Evolutionary conservation across 257 asterid genomes (phyloP), one percentile per base, ranked within the genome.

Genomic region (Petunia secreta): DNA sequence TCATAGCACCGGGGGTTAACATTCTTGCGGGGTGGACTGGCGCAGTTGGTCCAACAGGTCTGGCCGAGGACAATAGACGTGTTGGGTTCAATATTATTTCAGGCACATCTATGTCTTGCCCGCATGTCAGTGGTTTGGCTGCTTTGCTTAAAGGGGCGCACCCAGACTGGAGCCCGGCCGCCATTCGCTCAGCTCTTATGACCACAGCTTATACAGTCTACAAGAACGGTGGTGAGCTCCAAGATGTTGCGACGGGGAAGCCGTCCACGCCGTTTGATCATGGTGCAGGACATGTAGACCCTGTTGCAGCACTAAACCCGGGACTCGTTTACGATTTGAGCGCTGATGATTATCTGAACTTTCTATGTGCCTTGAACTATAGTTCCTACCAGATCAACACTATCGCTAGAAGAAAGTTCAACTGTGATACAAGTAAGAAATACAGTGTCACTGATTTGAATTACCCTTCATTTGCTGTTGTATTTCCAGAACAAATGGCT

Each of bases 61-160:
- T 88, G 71, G 83, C 75, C 41, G 79, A 74, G 80, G 94, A 90
- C 83, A 65, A 82, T 0, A 78, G 92, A 79, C 86, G 50, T 62
- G 80, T 89, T 41, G 78, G 55, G n/a, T 90, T 86, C 89, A 90
- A 90, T 82, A 88, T 90, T 81, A 76, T 90, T 82, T 88, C 94
- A 4, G 92, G 94, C 8, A 90, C 94, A 37, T 90, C 94, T 57
- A 90, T 90, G 94, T 90, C 94, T 37, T 88, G 92, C 81, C 94
- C 94, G 4, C 94, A 90, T 79, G 85, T 90, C 2, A 88, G 92
- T 53, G 94, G 94, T 8, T 57, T 90, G 77, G 91, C 91, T 2
- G 93, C 91, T 0, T 81, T 90, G 75, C 59, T 90, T 6, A 90
- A 90, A 84, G 94, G 92, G 0, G 94, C 90, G 0, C 94, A 88